These are phyloP conservation scores for Colletotrichum lentis DNA, from an alignment of 2,329 filamentous ascomycete species.

Conservation along the genomic window DNA sequence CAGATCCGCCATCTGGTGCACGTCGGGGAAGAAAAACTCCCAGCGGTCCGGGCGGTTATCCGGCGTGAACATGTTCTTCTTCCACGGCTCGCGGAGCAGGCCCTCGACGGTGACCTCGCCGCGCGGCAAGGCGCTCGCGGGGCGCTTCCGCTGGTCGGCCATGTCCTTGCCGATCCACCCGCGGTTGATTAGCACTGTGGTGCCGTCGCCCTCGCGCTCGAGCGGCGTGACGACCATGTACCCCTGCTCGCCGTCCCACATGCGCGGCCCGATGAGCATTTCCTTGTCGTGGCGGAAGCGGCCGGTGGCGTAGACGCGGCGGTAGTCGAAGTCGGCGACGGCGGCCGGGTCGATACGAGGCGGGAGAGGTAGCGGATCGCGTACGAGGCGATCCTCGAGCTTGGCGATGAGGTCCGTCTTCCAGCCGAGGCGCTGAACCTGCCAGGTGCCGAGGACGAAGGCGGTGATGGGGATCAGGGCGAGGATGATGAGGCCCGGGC, in stretches of 20 bases:
- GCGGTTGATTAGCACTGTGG: conserved; percentile 84
- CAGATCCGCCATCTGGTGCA: conserved; percentile 85
- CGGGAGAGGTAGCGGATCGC: conserved; percentile 84
- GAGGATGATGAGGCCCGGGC: conserved; percentile 80
- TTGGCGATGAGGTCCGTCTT: conserved; percentile 92
- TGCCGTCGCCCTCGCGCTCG: conserved; percentile 68
- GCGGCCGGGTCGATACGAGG: conserved; percentile 82
- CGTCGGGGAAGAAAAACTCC: conserved; percentile 95
- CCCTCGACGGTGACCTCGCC: conserved; percentile 84
- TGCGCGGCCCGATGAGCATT: conserved; percentile 92
- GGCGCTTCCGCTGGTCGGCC: conserved; percentile 70
- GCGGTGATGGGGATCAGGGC: conserved; percentile 91
- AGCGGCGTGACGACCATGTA: conserved; percentile 92
- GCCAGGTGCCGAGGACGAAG: conserved; percentile 91
- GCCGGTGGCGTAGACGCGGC: conserved; percentile 80
- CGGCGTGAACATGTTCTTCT: conserved; percentile 98
- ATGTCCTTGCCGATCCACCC: conserved; percentile 90
- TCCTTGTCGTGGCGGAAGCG: conserved; percentile 85
- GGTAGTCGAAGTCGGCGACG: conserved; percentile 89
- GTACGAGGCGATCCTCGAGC: conserved; percentile 89
- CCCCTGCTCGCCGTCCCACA: conserved; percentile 88
- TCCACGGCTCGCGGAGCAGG: conserved; percentile 86
- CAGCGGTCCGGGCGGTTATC: conserved; percentile 83
- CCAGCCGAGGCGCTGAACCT: conserved; percentile 91
- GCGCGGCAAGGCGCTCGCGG: conserved; percentile 67